Evolutionary conservation across 164 flowering plant genomes (phyloP), one percentile per base, ranked within the genome.

Genomic region (Piper betle): DNA sequence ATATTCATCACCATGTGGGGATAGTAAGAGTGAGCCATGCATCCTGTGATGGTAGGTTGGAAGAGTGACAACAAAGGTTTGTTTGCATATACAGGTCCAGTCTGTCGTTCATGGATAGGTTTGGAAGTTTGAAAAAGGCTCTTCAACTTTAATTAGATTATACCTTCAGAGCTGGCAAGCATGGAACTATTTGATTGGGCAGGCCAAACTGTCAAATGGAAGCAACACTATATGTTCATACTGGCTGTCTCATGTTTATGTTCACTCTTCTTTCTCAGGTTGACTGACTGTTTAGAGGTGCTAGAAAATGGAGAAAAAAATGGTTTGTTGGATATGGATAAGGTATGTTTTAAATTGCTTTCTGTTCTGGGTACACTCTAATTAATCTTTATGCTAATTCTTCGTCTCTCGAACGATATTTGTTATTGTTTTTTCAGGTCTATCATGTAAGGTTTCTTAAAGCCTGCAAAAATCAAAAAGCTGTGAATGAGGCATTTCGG

Each of bases 401-500:
- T 6, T 33, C 6, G 61, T 37, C 5, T 13, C 13, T 55, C 10
- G 53, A 55, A 60, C 13, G 39, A 12, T 33, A 42, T 16, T 40
- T 62, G 17, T 58, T 6, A 5, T 17, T 10, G 11, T 54, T 65
- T 46, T 76, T 66, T 61, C 80, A 90, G 97, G 75, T 93, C 63
- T 86, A 90, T 69, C 96, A 90, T 76, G 76, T 75, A 15, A 79
- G 74, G 65, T 93, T 90, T 71, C 80, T 85, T 59, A 70, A 78
- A 33, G 60, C 63, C 46, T 93, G 96, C 69, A 84, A 79, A 81
- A 78, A 55, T 61, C 75, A 78, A 70, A 93, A 82, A 76, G 88
- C 92, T 70, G 86, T 85, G 15, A 74, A 79, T 39, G 91, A 84
- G 75, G 99, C 95, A 53, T 88, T 93, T 65, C 81, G 79, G 64